Base-by-base conservation (phyloP, 768 basidiomycete species). In the Boletus rubescentipes region DNA sequence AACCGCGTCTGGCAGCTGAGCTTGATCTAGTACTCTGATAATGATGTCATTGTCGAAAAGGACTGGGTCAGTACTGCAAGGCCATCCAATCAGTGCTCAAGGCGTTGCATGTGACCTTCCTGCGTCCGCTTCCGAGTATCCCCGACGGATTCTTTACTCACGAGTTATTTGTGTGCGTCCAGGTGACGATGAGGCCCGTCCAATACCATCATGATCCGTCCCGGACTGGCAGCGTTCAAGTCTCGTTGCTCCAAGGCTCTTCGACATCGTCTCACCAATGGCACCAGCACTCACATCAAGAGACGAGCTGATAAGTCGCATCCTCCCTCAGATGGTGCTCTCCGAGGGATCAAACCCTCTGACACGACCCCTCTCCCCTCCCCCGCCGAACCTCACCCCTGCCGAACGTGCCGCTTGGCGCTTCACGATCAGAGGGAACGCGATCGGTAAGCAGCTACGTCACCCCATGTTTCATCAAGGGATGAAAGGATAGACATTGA, bases 401-500 rank as follows among this genome's bases (percentile, higher is more conserved):
- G 45, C 63, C 21, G 66, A 72, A 42, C 57, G 65, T 31, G 75
- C 76, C 5, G 47, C 49, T 2, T 60, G 67, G 49, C 67, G 77
- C 12, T 79, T 78, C 47, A 49, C 68, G 8, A 55, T 78, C 26
- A 56, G 47, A 49, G 77, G 77, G 4, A 78, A 76, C 40, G 75
- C 73, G 2, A 73, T 78, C 34, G 70, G 76, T 76, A 53, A 41
- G 71, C 51, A 35, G 36, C 37, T 23, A 30, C 21, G 26, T 18
- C 16, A 23, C 18, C 14, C 9, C 5, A 23, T 20, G 29, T 44
- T 23, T 38, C n/a, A 8, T 20, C 40, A 26, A 26, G 36, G 23
- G n/a, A 21, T 26, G 6, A 26, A 26, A 26, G 6, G 26, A 26
- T 26, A 18, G 21, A 20, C 9, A 26, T 30, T n/a, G 18, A 54